phyloP scores from a whole-genome alignment of 2,329 filamentous ascomycete genomes.

The Paecilomyces dactylethromorphus region DNA sequence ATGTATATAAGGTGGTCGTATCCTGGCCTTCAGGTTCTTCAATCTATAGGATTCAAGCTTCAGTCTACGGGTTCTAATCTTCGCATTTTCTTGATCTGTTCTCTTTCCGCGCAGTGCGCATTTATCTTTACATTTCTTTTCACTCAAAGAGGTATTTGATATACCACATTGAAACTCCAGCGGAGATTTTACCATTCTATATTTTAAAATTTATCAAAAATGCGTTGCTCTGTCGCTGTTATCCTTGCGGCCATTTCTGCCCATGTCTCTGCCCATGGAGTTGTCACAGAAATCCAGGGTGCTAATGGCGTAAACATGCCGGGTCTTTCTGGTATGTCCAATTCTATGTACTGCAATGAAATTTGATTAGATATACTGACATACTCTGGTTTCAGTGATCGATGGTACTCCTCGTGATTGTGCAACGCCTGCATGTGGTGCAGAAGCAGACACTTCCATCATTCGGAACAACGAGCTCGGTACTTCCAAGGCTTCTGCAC shows the following conservation, averaged over 20 bases:
- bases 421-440: slow-evolving; percentile 53
- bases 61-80: neutral
- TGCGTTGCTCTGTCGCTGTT: slow-evolving; percentile 43
- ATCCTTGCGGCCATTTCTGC: slow-evolving; percentile 41
- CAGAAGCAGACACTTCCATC: slow-evolving; percentile 65
- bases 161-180: neutral
- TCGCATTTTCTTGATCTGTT: neutral
- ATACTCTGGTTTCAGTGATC: slow-evolving; percentile 36
- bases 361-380: slow-evolving; percentile 3
- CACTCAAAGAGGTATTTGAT: neutral
- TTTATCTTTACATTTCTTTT: neutral
- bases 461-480: slow-evolving; percentile 56
- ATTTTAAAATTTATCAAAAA: slow-evolving; percentile 24
- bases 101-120: neutral
- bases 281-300: slow-evolving; percentile 50
- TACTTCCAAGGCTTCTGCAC: slow-evolving; percentile 48
- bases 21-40: neutral
- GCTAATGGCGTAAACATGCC: slow-evolving; percentile 59
- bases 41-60: neutral
- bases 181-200: neutral
- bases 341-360: neutral
- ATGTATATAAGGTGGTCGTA: neutral
- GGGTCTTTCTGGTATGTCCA: slow-evolving; percentile 46
- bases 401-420: slow-evolving; percentile 65
- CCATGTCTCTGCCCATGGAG: slow-evolving; percentile 51